A percentile compares a stretch with the other conserved stretches of the same genome.
Evolutionary conservation across 2,329 filamentous ascomycete species (phyloP).

Genomic region (Diaporthe ilicicola): DNA sequence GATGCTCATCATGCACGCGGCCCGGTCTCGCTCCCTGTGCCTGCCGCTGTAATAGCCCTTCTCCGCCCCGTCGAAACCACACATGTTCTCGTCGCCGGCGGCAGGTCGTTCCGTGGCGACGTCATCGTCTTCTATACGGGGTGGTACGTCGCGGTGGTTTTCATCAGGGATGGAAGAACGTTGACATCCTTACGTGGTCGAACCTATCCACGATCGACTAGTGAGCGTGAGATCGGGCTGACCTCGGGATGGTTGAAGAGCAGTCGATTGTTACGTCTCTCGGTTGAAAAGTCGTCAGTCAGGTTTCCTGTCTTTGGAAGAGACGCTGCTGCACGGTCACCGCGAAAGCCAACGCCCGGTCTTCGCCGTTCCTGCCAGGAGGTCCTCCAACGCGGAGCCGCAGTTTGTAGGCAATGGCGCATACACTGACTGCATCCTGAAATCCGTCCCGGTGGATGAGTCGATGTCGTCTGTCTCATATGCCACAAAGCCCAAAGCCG

Average conservation of each 20-base stretch:
- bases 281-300: neutral
- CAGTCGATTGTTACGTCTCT: neutral
- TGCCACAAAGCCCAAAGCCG: conserved; percentile 37
- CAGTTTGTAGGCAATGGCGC: neutral
- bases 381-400: neutral
- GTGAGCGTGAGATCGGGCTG: neutral
- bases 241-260: neutral
- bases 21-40: conserved; percentile 2
- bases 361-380: neutral
- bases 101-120: neutral
- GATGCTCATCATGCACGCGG: neutral
- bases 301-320: neutral
- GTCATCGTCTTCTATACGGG: neutral
- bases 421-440: neutral
- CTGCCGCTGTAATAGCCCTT: neutral
- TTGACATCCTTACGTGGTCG: neutral
- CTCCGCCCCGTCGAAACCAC: neutral
- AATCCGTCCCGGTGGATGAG: neutral
- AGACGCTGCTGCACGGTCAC: neutral
- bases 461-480: conserved; percentile 31
- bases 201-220: neutral
- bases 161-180: neutral
- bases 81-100: neutral
- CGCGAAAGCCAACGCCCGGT: neutral
- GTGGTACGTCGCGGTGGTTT: neutral